phyloP scores from a whole-genome alignment of 345 rosid species.

The Hibiscus mutabilis region DNA sequence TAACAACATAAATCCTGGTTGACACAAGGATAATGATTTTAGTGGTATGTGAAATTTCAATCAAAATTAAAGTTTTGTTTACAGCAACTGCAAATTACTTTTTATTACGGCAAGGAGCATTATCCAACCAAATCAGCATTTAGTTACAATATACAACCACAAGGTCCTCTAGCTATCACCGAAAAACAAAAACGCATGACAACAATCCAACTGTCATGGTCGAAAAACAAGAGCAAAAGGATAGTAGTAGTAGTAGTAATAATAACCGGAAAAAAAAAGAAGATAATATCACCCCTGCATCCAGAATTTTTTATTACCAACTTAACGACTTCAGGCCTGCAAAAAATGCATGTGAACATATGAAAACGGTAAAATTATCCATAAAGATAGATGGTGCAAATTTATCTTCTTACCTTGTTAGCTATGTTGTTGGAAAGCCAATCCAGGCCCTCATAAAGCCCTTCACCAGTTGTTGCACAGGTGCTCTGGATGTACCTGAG shows the following conservation, averaged over 20 bases:
- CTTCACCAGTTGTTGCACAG: not conserved
- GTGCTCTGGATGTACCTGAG: constrained; percentile 74
- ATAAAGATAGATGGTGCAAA: too few species aligned
- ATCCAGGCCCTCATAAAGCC: not conserved
- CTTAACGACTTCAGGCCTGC: constrained; percentile 33
- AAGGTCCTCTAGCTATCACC: constrained; percentile 16
- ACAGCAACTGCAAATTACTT: not conserved
- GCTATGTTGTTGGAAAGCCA: not conserved
- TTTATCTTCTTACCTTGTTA: constrained; percentile 43
- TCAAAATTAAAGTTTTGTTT: constrained; percentile 6
- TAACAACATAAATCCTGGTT: too few species aligned
- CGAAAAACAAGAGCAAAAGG: not conserved
- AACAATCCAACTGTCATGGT: constrained; percentile 23
- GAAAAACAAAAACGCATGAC: constrained; percentile 5
- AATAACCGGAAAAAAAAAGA: not conserved
- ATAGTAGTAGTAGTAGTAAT: not conserved
- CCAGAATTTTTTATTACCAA: constrained; percentile 33
- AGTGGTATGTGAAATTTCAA: too few species aligned
- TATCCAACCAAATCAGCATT: constrained; percentile 12
- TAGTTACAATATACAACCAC: constrained; percentile 24
- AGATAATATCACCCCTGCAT: constrained; percentile 63
- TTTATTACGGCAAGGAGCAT: not conserved
- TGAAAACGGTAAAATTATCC: not conserved
- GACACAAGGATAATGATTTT: too few species aligned
- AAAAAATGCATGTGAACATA: not conserved